Base-by-base conservation (phyloP, 2,329 filamentous ascomycete genomes). In the Sphaerulina musiva region DNA sequence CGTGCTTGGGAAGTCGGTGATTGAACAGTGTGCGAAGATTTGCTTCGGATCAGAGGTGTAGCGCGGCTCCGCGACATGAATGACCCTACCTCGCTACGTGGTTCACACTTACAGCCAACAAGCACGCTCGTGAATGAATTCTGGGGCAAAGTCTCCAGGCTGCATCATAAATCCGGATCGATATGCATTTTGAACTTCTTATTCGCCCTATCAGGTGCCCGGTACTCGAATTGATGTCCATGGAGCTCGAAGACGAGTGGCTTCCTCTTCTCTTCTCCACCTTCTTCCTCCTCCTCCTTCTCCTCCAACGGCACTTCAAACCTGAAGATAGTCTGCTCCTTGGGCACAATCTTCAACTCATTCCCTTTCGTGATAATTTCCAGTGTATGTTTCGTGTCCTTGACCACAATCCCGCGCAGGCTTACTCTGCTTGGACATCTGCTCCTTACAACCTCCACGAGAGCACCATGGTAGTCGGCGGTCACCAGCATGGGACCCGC, bases 111-210 rank as follows among this genome's bases (percentile, higher is more conserved):
- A 29, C 26, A 29, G 26, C 26, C 26, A 29, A 29, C 26, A 3
- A 4, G 26, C 26, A 7, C 5, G 26, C 26, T 29, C 26, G 26
- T 29, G 26, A 29, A 29, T 29, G 20, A 29, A 29, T 4, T 7
- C 26, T 29, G 26, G 4, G 26, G 2, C 26, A 6, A 3, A 29
- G 6, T 29, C 26, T 29, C 26, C 3, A n/a, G 2, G 5, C 34
- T 38, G 34, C 34, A 38, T 86, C 76, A 95, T 11, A 95, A 70
- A 60, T 87, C 83, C 46, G 83, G 79, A 59, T 90, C 76, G 65
- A 88, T 89, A 68, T 92, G 90, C 67, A 82, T 78, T 73, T 93
- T 95, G 73, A 95, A 95, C 74, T 95, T 97, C 73, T 83, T 89
- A 64, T 87, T 95, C 46, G 90, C 89, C 20, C 93, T 78, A 68